These are phyloP conservation scores for Yamadazyma taylorii DNA, from an alignment of 1,139 yeast genomes.

Conservation along the genomic window DNA sequence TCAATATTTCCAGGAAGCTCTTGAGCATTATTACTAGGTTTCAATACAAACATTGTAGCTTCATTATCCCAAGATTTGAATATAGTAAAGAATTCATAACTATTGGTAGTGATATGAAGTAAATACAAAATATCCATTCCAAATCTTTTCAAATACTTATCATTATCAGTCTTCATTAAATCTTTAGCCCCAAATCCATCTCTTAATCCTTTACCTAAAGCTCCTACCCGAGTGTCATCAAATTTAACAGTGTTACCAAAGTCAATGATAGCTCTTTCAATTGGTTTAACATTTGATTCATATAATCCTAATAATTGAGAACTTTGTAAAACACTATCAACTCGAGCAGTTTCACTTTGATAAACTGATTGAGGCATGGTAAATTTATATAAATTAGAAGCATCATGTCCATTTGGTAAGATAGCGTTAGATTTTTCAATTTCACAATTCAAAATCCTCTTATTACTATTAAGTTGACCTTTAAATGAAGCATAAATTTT, in stretches of 20 bases:
- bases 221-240: slow-evolving; percentile 69
- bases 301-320: slow-evolving; percentile 68
- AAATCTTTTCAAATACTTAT: slow-evolving; percentile 53
- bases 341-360: slow-evolving; percentile 54
- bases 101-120: slow-evolving; percentile 71
- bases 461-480: slow-evolving; percentile 44
- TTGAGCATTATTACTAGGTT: slow-evolving; percentile 71
- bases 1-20: slow-evolving; percentile 57
- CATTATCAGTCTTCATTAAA: slow-evolving; percentile 46
- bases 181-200: slow-evolving; percentile 75
- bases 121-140: slow-evolving; percentile 65
- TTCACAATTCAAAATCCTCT: slow-evolving; percentile 51
- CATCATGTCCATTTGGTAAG: slow-evolving; percentile 71
- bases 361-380: slow-evolving; percentile 67
- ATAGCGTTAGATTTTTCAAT: slow-evolving; percentile 59
- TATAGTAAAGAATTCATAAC: slow-evolving; percentile 71
- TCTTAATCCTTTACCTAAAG: slow-evolving; percentile 84
- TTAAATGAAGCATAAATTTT: slow-evolving; percentile 70
- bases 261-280: slow-evolving; percentile 75
- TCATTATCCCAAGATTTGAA: slow-evolving; percentile 65
- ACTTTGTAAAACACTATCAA: slow-evolving; percentile 66
- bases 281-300: slow-evolving; percentile 68
- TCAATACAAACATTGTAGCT: slow-evolving; percentile 58
- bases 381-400: slow-evolving; percentile 57
- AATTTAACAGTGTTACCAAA: slow-evolving; percentile 75